Conservation (phyloP, 2,329 filamentous ascomycete genomes). For the Periconia macrospinosa region DNA sequence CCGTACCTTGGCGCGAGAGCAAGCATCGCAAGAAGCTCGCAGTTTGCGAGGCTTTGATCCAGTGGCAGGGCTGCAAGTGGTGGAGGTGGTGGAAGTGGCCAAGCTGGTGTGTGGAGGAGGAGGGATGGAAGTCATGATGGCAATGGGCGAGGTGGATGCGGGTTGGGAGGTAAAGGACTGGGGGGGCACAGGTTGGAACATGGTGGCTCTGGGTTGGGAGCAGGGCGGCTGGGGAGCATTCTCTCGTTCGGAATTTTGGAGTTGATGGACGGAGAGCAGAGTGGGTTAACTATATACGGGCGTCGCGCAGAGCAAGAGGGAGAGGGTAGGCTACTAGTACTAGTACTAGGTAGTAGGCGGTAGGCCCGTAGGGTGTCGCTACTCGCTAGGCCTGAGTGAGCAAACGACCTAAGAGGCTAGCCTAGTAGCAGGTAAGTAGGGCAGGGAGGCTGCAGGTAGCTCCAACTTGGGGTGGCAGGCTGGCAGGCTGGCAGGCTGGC, state of each 20-base stretch:
- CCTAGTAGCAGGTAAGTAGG: constrained; percentile 5
- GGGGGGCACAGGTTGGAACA: constrained; percentile 33
- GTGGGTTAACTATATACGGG: constrained; percentile 34
- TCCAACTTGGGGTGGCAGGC: constrained; percentile 12
- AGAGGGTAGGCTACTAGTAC: no score
- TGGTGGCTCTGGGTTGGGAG: constrained; percentile 15
- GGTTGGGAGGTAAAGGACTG: constrained; percentile 27
- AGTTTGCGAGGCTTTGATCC: constrained; percentile 40
- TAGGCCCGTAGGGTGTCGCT: background rate
- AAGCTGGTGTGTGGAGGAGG: constrained; percentile 21
- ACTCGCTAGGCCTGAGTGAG: background rate
- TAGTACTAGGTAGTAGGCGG: no score
- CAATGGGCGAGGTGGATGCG: constrained; percentile 25
- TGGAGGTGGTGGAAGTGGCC: constrained; percentile 20
- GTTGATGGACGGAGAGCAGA: constrained; percentile 18
- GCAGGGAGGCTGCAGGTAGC: constrained; percentile 8
- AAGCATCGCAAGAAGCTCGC: constrained; percentile 42
- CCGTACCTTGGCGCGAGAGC: constrained; percentile 39
- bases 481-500: constrained; percentile 14
- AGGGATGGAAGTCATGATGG: constrained; percentile 23
- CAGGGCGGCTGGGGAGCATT: constrained; percentile 12
- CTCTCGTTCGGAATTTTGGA: background rate
- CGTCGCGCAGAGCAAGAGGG: background rate
- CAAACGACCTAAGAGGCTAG: no score
- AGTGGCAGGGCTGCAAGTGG: constrained; percentile 23